These are phyloP conservation scores for Pharus latifolius DNA, from an alignment of 176 grass and related monocot genomes.

Conservation along the genomic window DNA sequence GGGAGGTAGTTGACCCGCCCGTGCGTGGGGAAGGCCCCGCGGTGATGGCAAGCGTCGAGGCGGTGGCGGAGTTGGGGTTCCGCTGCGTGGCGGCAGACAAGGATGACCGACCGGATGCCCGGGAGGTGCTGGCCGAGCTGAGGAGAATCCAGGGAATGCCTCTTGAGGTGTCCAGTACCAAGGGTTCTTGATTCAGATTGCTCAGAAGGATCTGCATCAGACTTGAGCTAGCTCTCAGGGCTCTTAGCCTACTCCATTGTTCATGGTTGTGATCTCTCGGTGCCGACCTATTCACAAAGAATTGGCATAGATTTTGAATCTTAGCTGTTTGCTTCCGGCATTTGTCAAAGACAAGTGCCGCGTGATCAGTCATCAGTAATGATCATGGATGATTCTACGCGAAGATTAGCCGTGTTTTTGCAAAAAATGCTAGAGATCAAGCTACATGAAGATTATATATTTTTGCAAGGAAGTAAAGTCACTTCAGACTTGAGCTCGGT, in stretches of 20 bases:
- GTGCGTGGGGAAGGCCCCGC: slow-evolving; percentile 42
- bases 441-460: not conserved
- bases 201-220: not conserved
- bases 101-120: slow-evolving; percentile 73
- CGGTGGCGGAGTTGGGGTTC: slow-evolving; percentile 76
- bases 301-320: not conserved
- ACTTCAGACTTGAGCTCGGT: not conserved
- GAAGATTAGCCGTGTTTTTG: not conserved
- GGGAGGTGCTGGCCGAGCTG: slow-evolving; percentile 70
- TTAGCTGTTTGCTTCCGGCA: not conserved
- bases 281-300: not conserved
- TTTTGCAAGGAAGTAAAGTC: too few species aligned
- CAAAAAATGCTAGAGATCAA: not conserved
- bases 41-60: slow-evolving; percentile 55
- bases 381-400: not conserved
- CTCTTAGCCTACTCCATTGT: not conserved
- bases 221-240: not conserved
- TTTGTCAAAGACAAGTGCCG: slow-evolving; percentile 4
- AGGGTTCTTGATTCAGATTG: slow-evolving; percentile 10
- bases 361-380: too few species aligned
- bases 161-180: slow-evolving; percentile 5
- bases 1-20: slow-evolving; percentile 66
- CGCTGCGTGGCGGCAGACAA: slow-evolving; percentile 86
- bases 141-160: slow-evolving; percentile 52
- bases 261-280: not conserved